A percentile compares a stretch with the other conserved stretches of the same genome.
Evolutionary conservation across 371 early-diverging fungal genomes (phyloP).

Genomic region (Parasitella parasitica): DNA sequence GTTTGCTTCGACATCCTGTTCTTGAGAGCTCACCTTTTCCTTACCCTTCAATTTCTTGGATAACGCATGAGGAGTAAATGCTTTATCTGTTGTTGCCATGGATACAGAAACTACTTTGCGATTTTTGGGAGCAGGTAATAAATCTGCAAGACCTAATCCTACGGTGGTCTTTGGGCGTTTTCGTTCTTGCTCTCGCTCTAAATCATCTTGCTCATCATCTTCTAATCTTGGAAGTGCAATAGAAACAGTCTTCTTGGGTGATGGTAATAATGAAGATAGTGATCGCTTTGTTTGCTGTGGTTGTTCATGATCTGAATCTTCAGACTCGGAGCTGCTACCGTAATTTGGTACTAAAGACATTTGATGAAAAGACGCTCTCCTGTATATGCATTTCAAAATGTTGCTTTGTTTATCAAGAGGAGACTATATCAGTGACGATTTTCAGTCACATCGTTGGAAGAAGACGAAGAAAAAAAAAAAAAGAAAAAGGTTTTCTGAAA

Average conservation of each 20-base stretch:
- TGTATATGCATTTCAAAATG: too few species aligned
- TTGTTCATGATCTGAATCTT: slow-evolving; percentile 16
- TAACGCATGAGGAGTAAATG: slow-evolving; percentile 11
- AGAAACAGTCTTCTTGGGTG: slow-evolving; percentile 29
- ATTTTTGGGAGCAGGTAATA: slow-evolving; percentile 38
- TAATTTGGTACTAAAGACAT: slow-evolving; percentile 30
- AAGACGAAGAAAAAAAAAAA: neutral
- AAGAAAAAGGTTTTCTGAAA: slow-evolving; percentile 4
- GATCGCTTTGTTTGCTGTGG: slow-evolving; percentile 3
- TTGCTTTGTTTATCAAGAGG: too few species aligned
- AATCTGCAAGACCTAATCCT: slow-evolving; percentile 26
- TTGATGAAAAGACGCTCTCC: too few species aligned
- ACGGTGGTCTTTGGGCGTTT: slow-evolving; percentile 24
- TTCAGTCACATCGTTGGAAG: slow-evolving; percentile 9
- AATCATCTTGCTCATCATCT: slow-evolving; percentile 22
- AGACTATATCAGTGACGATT: slow-evolving; percentile 8
- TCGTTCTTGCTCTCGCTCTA: slow-evolving; percentile 6
- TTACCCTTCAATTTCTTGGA: slow-evolving; percentile 13
- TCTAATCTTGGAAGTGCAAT: slow-evolving; percentile 30
- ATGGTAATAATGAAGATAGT: slow-evolving; percentile 8
- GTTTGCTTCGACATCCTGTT: neutral
- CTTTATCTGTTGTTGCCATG: slow-evolving; percentile 9
- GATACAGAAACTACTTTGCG: neutral
- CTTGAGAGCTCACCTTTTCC: slow-evolving; percentile 5
- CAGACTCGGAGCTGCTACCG: slow-evolving; percentile 25